These are phyloP conservation scores for Hypoxylon sp. DNA, from an alignment of 2,329 filamentous ascomycete genomes.

Conservation along the genomic window DNA sequence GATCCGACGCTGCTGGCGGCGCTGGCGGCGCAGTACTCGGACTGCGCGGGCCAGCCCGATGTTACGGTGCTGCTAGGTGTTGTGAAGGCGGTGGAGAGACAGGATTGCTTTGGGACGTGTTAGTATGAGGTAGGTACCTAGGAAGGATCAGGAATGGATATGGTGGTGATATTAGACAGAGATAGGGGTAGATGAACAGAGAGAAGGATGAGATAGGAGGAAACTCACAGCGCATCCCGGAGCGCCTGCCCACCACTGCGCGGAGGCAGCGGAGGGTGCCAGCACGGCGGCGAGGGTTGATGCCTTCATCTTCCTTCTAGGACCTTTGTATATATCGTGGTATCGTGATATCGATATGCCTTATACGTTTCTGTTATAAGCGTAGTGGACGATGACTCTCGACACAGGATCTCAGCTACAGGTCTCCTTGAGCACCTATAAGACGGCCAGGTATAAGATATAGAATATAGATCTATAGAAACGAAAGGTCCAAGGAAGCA, in stretches of 20 bases:
- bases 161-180: background rate
- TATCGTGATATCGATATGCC: background rate
- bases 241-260: conserved; percentile 59
- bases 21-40: conserved; percentile 52
- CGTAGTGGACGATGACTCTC: background rate
- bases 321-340: conserved; percentile 7
- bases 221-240: conserved; percentile 61
- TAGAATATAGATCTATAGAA: conserved; percentile 14
- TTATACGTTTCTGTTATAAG: too few species aligned
- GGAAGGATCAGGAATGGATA: background rate
- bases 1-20: conserved; percentile 49
- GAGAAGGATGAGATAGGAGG: background rate
- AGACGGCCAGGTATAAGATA: conserved; percentile 1
- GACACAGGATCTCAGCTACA: background rate
- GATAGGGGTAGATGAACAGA: background rate
- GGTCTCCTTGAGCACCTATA: conserved; percentile 1
- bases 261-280: conserved; percentile 51
- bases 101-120: conserved; percentile 56
- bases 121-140: conserved; percentile 21
- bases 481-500: background rate
- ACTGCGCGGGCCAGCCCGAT: conserved; percentile 54
- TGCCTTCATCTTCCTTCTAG: conserved; percentile 54
- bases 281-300: conserved; percentile 49
- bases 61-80: conserved; percentile 47
- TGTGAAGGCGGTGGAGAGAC: conserved; percentile 58